Evolutionary conservation across 1,284 basidiomycete genomes (phyloP).

Genomic region (Trichosporon sp.): DNA sequence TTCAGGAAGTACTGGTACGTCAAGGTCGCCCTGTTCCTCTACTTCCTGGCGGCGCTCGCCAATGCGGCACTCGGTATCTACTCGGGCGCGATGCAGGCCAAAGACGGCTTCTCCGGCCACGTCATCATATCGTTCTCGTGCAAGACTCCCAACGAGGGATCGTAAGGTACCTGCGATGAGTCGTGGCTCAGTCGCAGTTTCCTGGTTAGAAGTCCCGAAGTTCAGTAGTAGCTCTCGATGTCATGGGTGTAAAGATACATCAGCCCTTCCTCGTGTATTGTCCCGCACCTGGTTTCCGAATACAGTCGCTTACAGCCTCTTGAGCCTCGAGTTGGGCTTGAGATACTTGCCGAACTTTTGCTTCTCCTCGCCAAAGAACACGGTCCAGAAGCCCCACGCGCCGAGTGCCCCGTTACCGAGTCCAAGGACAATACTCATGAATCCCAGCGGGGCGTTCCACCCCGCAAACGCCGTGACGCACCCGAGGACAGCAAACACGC

Average conservation of each 20-base stretch:
- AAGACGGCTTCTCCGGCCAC: constrained; percentile 18
- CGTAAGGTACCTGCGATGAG: background rate
- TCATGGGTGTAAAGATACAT: constrained; percentile 45
- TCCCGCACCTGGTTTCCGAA: background rate
- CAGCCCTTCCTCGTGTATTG: constrained; percentile 63
- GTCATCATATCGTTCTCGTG: constrained; percentile 21
- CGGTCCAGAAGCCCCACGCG: constrained; percentile 55
- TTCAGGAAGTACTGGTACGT: constrained; percentile 31
- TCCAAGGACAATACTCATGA: constrained; percentile 42
- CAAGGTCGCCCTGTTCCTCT: constrained; percentile 25
- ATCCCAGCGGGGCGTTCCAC: constrained; percentile 50
- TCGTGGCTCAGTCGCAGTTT: too few species aligned
- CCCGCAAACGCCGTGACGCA: constrained; percentile 39
- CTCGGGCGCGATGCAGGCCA: constrained; percentile 25
- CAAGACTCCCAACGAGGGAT: background rate
- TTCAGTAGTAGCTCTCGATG: background rate
- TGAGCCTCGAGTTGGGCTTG: constrained; percentile 35
- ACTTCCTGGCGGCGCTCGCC: constrained; percentile 24
- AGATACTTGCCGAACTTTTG: constrained; percentile 38
- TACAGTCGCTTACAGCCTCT: constrained; percentile 24
- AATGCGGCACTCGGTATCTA: constrained; percentile 29
- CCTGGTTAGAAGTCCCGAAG: too few species aligned
- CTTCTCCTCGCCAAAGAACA: constrained; percentile 49
- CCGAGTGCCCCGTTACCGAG: constrained; percentile 47
- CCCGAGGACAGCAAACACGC: constrained; percentile 44